phyloP scores from a whole-genome alignment of 805 yeast genomes.

The Starmerella sp. region DNA sequence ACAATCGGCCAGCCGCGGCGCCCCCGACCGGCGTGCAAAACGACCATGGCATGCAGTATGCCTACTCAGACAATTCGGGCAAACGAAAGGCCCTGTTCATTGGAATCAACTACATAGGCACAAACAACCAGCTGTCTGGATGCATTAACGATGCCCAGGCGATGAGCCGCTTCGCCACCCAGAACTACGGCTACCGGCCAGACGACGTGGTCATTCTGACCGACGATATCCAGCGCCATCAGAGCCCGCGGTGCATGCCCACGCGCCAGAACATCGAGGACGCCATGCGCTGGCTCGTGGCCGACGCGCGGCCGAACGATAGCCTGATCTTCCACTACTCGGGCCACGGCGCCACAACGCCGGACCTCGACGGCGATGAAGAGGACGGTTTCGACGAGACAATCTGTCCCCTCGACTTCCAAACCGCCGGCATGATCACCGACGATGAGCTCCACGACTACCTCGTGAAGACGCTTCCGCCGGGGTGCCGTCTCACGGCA shows the following conservation, averaged over 20 bases:
- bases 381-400: constrained; percentile 63
- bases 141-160: constrained; percentile 62
- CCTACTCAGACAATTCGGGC: constrained; percentile 63
- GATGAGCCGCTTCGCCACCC: constrained; percentile 34
- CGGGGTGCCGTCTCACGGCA: constrained; percentile 69
- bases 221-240: constrained; percentile 29
- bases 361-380: constrained; percentile 63
- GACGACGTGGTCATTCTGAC: constrained; percentile 34
- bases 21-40: constrained; percentile 28
- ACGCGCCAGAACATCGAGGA: constrained; percentile 56
- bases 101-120: constrained; percentile 69
- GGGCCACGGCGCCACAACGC: constrained; percentile 74
- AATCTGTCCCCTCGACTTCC: constrained; percentile 63
- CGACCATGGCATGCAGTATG: constrained; percentile 33
- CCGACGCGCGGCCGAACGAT: constrained; percentile 64
- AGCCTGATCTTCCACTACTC: constrained; percentile 72
- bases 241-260: constrained; percentile 39
- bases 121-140: constrained; percentile 52
- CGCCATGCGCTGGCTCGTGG: constrained; percentile 75
- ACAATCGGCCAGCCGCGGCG: constrained; percentile 23
- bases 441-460: constrained; percentile 67
- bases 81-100: constrained; percentile 60
- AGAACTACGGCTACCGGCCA: constrained; percentile 31
- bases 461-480: constrained; percentile 55
- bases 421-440: constrained; percentile 51